phyloP scores from a whole-genome alignment of 352 stramenopile species.

The Aphanomyces euteiches region DNA sequence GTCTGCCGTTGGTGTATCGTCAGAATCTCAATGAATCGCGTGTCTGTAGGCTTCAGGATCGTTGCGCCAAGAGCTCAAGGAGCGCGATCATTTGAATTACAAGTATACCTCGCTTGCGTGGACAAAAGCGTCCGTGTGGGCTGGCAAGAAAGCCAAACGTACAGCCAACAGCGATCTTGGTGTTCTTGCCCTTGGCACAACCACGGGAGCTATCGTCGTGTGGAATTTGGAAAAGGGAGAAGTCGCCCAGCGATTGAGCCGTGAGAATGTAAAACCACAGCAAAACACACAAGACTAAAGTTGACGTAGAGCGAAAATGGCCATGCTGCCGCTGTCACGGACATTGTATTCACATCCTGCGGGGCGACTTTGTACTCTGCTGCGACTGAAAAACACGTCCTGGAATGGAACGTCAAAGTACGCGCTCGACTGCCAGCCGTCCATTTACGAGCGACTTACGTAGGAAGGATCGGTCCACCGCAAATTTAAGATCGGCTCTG shows the following conservation, averaged over 20 bases:
- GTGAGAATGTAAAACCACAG: constrained; percentile 34
- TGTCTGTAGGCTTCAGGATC: constrained; percentile 43
- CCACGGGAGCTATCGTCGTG: constrained; percentile 56
- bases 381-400: constrained; percentile 67
- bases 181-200: constrained; percentile 68
- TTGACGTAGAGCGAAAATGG: constrained; percentile 38
- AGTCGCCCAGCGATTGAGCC: constrained; percentile 54
- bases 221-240: constrained; percentile 72
- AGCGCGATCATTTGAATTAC: constrained; percentile 81
- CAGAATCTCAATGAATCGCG: too few relatives aligned
- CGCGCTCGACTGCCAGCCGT: too few relatives aligned
- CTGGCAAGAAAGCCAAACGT: constrained; percentile 34
- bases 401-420: constrained; percentile 64
- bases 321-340: constrained; percentile 47
- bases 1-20: constrained; percentile 24
- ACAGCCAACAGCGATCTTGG: constrained; percentile 36
- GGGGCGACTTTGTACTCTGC: constrained; percentile 64
- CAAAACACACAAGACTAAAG: background rate
- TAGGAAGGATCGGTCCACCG: constrained; percentile 45
- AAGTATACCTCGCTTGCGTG: constrained; percentile 74
- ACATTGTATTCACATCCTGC: constrained; percentile 69
- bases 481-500: constrained; percentile 55
- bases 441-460: too few relatives aligned
- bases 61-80: constrained; percentile 71
- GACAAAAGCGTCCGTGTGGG: constrained; percentile 45